Base-by-base conservation (phyloP, 768 basidiomycete genomes). In the Leccinum fibrillosum region DNA sequence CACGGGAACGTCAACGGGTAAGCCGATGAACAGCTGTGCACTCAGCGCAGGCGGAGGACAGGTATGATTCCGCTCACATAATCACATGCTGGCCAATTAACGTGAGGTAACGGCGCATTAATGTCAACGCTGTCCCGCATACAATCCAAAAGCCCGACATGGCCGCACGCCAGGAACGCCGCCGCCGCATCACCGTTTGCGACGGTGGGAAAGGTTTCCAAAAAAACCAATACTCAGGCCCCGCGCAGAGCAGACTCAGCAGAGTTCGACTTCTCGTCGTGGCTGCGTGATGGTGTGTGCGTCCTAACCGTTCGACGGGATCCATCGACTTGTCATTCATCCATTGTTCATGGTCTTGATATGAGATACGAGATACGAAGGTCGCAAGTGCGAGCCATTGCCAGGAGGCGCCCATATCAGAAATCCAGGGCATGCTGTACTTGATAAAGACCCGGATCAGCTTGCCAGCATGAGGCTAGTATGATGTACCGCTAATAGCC, bases 371-470 rank as follows among this genome's bases (percentile, higher is more conserved):
- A 64, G 32, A 32, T 53, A 44, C 42, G 19, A 44, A 28, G 42
- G 42, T 44, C 42, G 19, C 11, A 44, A 19, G n/a, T 44, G 42
- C 42, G 11, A 19, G 23, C 8, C 25, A 17, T 32, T 15, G 39
- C 42, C 23, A 49, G 15, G 8, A 12, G 5, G 42, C 54, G 56
- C 52, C 52, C 51, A 53, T 55, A 30, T 50, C 19, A 47, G 28
- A 2, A 7, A 53, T 53, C 34, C 19, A 19, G n/a, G 56, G 56
- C 65, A 56, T 56, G 64, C 64, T 64, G 64, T 66, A 48, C 25
- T 49, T 2, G 23, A 44, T n/a, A n/a, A 39, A 39, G 10, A 45
- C 19, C 12, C 45, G 28, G 28, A 21, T 49, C 44, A 49, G 21
- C 17, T 30, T 49, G 32, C 50, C 50, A 42, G 23, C 44, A 54